Base-by-base conservation (phyloP, 1,284 basidiomycete species). In the Malassezia arunalokei region DNA sequence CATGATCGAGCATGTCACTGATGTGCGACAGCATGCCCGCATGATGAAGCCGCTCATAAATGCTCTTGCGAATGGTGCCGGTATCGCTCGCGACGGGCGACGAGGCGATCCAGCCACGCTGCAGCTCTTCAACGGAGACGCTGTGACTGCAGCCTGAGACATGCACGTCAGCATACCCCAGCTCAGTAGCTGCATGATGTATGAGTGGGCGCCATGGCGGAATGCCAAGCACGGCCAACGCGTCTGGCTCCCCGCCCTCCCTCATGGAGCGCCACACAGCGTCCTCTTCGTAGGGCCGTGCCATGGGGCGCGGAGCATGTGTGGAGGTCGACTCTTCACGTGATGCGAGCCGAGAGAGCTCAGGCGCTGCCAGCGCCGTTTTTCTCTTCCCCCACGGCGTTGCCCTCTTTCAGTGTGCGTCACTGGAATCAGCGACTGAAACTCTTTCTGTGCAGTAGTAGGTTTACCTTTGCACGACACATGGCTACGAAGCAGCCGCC, bases 401-500 rank as follows among this genome's bases (percentile, higher is more conserved):
- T 35, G 47, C 47, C 38, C 20, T 29, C 17, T 28, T 40, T 29
- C 37, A 41, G 38, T 17, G 47, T 48, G 47, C 38, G 40, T 31
- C 38, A 20, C 39, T 31, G 47, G 38, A 32, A 40, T 15, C 9
- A 14, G 30, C 24, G 11, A 35, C 11, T 33, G 12, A 15, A 17
- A 38, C 29, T n/a, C 40, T 48, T 28, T 20, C 47, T 48, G 37
- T 30, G 38, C 29, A 40, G 40, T 17, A 30, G 37, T 24, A 28
- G 33, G 20, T 42, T 15, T 31, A 43, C 48, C 27, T 17, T 27
- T 27, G 32, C 32, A 28, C 27, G n/a, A 35, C 29, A 24, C 39
- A 66, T 64, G 64, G 57, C 58, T 31, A 56, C 62, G 31, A 66
- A 64, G 40, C 53, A 60, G 37, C 20, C 20, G 20, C 20, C 20